Conservation (phyloP, 78 protist genomes). For the Dictyostelium brefeldianum region DNA sequence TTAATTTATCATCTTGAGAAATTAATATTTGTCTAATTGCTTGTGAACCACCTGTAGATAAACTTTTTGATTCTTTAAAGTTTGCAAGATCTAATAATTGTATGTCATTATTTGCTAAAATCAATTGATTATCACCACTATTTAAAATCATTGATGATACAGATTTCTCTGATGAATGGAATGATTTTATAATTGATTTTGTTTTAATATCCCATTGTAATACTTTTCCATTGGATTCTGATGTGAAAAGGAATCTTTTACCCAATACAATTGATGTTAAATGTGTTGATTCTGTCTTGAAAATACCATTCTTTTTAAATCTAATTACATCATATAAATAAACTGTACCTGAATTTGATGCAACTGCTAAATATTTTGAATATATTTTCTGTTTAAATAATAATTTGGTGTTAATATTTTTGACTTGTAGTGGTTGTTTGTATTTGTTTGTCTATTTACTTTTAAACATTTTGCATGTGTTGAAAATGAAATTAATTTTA, state of each 20-base stretch:
- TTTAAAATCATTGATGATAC: constrained; percentile 11
- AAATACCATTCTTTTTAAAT: constrained; percentile 7
- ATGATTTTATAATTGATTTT: background rate
- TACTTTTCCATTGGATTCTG: background rate
- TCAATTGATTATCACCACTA: background rate
- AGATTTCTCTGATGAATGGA: background rate
- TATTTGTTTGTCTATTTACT: background rate
- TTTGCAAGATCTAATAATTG: background rate
- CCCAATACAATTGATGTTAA: constrained; percentile 5
- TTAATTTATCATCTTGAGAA: constrained; percentile 2
- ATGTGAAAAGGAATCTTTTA: constrained; percentile 1
- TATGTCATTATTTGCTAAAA: background rate
- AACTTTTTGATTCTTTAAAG: background rate
- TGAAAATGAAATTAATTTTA: constrained; percentile 1
- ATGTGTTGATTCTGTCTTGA: background rate
- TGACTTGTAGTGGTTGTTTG: background rate
- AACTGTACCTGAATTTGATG: constrained; percentile 2
- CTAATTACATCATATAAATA: constrained; percentile 10
- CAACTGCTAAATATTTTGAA: constrained; percentile 1
- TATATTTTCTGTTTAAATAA: background rate
- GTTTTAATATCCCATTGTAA: constrained; percentile 13
- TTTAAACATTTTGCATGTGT: background rate
- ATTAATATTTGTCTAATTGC: background rate
- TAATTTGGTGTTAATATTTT: background rate
- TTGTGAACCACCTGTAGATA: background rate